Evolutionary conservation across 352 stramenopile species (phyloP).

Genomic region (Elongisporangium undulatum): DNA sequence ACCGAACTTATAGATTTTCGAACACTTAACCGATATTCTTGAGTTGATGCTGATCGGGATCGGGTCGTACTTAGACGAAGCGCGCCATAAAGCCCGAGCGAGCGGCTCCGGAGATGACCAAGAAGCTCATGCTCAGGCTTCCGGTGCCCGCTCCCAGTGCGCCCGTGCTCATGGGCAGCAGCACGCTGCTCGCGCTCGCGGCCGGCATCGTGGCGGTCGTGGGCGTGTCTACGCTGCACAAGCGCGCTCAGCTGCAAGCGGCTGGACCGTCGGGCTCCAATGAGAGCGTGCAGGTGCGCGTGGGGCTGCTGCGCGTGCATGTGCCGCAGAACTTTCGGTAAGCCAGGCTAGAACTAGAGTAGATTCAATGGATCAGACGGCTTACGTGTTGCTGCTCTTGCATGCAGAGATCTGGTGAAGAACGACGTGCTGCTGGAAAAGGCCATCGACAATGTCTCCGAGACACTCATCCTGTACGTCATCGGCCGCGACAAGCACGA

Average conservation of each 20-base stretch:
- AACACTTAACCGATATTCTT: neutral
- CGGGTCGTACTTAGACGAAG: neutral
- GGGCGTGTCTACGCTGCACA: conserved; percentile 41
- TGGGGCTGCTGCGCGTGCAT: conserved; percentile 46
- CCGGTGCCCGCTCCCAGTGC: conserved; percentile 9
- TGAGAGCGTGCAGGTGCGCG: conserved; percentile 17
- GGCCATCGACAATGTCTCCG: conserved; percentile 30
- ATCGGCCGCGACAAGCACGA: conserved; percentile 47
- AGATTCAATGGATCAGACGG: neutral
- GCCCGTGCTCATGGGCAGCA: conserved; percentile 25
- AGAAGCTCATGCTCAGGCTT: conserved; percentile 44
- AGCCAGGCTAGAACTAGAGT: neutral
- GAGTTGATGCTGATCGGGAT: neutral
- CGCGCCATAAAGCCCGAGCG: neutral
- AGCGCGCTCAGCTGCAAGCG: conserved; percentile 10
- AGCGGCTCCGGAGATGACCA: conserved; percentile 17
- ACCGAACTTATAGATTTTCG: neutral
- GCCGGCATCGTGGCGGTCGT: conserved; percentile 36
- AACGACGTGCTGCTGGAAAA: conserved; percentile 80
- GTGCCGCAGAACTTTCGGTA: conserved; percentile 56
- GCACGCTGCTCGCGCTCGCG: conserved; percentile 32
- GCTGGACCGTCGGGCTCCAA: neutral
- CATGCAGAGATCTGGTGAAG: conserved; percentile 41
- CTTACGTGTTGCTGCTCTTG: conserved; percentile 3
- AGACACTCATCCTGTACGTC: conserved; percentile 61